Base-by-base conservation (phyloP, 306 rosid species). In the Astragalus glycyphyllos region DNA sequence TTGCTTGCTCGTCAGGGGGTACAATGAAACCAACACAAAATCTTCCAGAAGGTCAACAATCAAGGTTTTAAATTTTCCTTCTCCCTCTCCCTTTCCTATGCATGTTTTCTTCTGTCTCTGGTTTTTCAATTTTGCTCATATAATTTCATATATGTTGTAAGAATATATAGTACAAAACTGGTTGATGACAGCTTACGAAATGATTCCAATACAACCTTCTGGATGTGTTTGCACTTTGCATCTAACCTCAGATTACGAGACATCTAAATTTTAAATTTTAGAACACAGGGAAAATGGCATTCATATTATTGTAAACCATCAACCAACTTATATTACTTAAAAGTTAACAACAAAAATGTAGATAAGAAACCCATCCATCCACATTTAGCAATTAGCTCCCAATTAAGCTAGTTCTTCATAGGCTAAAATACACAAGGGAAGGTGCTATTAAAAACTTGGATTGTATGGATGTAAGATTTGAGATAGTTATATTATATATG, bases 11-110 rank as follows among this genome's bases (percentile, higher is more conserved):
- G 10, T 63, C 95, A 9, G 99, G 97, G 37, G 97, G 97, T 4
- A 94, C 99, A 11, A 87, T 84, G 96, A 91, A 77, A 82, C 99
- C 99, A 42, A 38, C 99, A 50, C 99, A 91, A 83, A 91, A 71
- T 84, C 95, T 94, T 46, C 96, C 99, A 7, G 92, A 94, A 80
- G 99, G 99, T 55, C 92, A 89, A 86, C 97, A 94, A 72, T 94
- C 97, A 75, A 94, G 96, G 99, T 91, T 68, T 58, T 40, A 2
- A 57, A n/a, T 35, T 29, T 7, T 11, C 8, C 56, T 57, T 57
- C 13, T 7, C 10, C 56, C 63, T 57, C 13, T 7, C 10, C 11
- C 44, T 29, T 14, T 62, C 49, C 41, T 29, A 13, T 0, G 46
- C 16, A 32, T 13, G 12, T 38, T 54, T 42, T 23, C 44, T 62